phyloP scores from a whole-genome alignment of 192 early-diverging fungal species.

The Chytriomyces sp. region DNA sequence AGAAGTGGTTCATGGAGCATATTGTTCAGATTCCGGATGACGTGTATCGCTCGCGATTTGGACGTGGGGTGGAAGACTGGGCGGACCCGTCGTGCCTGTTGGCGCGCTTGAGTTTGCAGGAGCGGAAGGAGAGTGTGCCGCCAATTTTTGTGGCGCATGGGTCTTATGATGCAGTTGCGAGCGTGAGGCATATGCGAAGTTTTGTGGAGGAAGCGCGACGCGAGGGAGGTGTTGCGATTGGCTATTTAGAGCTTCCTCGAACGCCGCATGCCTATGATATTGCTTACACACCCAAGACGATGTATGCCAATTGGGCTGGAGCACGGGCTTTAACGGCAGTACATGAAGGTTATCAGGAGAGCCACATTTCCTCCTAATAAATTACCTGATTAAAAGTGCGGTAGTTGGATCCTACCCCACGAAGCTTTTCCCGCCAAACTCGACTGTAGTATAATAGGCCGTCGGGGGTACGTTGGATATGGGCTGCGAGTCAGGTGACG shows the following conservation, averaged over 20 bases:
- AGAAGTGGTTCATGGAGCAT: constrained; percentile 46
- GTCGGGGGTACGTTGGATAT: too few species aligned
- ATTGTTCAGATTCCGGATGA: constrained; percentile 31
- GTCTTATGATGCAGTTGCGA: constrained; percentile 39
- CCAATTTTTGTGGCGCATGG: constrained; percentile 45
- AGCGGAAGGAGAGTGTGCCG: constrained; percentile 30
- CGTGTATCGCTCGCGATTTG: not conserved
- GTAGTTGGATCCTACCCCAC: too few species aligned
- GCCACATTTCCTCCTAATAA: too few species aligned
- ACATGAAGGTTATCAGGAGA: not conserved
- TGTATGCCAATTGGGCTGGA: constrained; percentile 20
- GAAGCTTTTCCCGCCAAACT: too few species aligned
- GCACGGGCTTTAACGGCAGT: constrained; percentile 6
- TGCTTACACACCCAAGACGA: constrained; percentile 5
- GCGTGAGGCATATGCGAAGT: constrained; percentile 31
- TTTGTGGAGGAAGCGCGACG: constrained; percentile 30
- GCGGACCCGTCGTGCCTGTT: constrained; percentile 37
- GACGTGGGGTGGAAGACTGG: constrained; percentile 24
- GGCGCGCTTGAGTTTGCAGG: constrained; percentile 14
- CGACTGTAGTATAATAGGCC: too few species aligned
- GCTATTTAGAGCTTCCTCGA: constrained; percentile 27
- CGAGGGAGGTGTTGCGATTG: constrained; percentile 12
- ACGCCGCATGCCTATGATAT: constrained; percentile 32
- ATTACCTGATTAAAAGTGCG: too few species aligned
- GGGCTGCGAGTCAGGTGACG: too few species aligned